Conservation (phyloP, 345 rosid species). For the Populus nigra region DNA sequence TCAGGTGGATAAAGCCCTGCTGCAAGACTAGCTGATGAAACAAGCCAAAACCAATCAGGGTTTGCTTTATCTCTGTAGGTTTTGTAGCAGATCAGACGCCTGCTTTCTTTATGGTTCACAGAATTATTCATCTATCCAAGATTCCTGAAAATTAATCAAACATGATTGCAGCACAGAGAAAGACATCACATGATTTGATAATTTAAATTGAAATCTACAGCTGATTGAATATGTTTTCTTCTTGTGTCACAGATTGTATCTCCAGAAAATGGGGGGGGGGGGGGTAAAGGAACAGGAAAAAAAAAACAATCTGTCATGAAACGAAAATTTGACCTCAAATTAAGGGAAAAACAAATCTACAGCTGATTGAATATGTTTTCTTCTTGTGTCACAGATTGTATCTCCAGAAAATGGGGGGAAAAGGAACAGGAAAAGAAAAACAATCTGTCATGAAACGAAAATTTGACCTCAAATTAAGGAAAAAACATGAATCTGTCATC, state of each 20-base stretch:
- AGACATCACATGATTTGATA: no score
- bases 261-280: neutral
- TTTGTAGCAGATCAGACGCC: neutral
- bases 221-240: neutral
- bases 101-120: neutral
- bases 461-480: neutral
- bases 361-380: neutral
- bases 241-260: neutral
- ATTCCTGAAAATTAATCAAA: neutral
- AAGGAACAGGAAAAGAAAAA: no score
- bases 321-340: neutral
- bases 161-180: neutral
- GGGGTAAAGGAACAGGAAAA: no score
- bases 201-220: neutral
- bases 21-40: neutral
- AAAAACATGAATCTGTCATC: conserved; percentile 8
- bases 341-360: neutral
- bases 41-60: neutral
- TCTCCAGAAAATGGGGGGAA: neutral
- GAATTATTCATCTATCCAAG: neutral
- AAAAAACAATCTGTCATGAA: neutral
- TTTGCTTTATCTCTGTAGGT: neutral
- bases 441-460: neutral
- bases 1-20: neutral
- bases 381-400: neutral